Base-by-base conservation (phyloP, 164 flowering plant genomes). In the Berberis vulgaris region DNA sequence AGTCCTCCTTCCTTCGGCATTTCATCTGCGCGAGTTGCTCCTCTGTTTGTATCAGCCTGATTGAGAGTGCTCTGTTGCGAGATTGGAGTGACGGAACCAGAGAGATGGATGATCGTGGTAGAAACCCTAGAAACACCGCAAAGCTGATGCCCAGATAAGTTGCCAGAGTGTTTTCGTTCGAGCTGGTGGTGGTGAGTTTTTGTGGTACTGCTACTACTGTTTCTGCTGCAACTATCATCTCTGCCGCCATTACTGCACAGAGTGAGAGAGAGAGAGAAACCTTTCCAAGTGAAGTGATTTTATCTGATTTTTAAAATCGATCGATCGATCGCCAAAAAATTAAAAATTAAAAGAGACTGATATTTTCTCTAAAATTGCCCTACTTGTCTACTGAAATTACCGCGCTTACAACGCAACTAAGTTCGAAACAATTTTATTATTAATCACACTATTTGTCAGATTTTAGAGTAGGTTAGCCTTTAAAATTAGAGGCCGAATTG, bases 1-100 rank as follows among this genome's bases (percentile, higher is more conserved):
- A 84, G 75, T 88, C 96, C 80, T 91, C 97, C 60, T 77, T 80
- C 64, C 96, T 64, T 42, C 93, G 56, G 1, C 83, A 82, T 43
- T 71, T 69, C 79, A 88, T 81, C 72, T 75, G 83, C 46, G 63
- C 59, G 1, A 88, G 72, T 79, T 84, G 82, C 42, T 77, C 87
- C 54, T 86, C 91, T 5, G 87, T 85, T 12, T 78, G 71, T 5
- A 54, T 44, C 1, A 87, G 85, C 72, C 80, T 74, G 2, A 65
- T 7, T 0, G 65, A 6, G 6, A 88, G 78, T 44, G 75, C 78
- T 43, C 54, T 71, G 73, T 79, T 77, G 38, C 73, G 79, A 57
- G 77, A 49, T n/a, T 75, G 80, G 13, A 81, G 79, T 5, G 65
- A 55, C 8, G 80, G 65, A 44, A 83, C 5, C n/a, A 80, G 47